phyloP scores from a whole-genome alignment of 805 yeast species.

The Candida insectalens region DNA sequence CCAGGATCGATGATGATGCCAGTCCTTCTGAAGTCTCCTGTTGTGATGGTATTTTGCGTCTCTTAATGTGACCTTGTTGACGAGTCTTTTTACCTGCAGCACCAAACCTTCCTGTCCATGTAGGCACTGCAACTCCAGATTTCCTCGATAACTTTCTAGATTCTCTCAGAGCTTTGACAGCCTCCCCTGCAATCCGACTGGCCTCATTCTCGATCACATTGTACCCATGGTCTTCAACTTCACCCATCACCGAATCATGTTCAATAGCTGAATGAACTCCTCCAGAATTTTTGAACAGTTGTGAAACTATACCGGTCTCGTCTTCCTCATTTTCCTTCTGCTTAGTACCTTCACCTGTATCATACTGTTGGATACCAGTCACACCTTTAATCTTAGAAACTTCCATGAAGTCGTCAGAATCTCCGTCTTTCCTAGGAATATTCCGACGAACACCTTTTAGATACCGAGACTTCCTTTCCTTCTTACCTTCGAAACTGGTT shows the following conservation, averaged over 20 bases:
- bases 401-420: slow-evolving; percentile 64
- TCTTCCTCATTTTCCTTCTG: slow-evolving; percentile 21
- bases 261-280: slow-evolving; percentile 67
- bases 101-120: slow-evolving; percentile 95
- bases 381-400: slow-evolving; percentile 66
- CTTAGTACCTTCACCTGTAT: slow-evolving; percentile 37
- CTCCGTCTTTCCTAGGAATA: slow-evolving; percentile 38
- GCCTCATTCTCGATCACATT: slow-evolving; percentile 58
- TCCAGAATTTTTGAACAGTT: slow-evolving; percentile 44
- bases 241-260: slow-evolving; percentile 68
- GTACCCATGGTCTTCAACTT: slow-evolving; percentile 17
- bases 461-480: slow-evolving; percentile 25
- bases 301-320: slow-evolving; percentile 64
- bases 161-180: slow-evolving; percentile 48
- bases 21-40: slow-evolving; percentile 1
- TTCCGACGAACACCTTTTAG: slow-evolving; percentile 7
- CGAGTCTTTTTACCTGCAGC: slow-evolving; percentile 47
- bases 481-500: slow-evolving; percentile 24
- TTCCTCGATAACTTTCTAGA: slow-evolving; percentile 45
- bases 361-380: slow-evolving; percentile 56
- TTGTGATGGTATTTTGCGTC: neutral
- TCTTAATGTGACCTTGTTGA: neutral
- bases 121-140: slow-evolving; percentile 67
- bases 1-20: slow-evolving; percentile 42
- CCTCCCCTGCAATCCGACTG: slow-evolving; percentile 46